Conservation (phyloP, 163 green algal genomes). For the Chlamydomonas reinhardtii region DNA sequence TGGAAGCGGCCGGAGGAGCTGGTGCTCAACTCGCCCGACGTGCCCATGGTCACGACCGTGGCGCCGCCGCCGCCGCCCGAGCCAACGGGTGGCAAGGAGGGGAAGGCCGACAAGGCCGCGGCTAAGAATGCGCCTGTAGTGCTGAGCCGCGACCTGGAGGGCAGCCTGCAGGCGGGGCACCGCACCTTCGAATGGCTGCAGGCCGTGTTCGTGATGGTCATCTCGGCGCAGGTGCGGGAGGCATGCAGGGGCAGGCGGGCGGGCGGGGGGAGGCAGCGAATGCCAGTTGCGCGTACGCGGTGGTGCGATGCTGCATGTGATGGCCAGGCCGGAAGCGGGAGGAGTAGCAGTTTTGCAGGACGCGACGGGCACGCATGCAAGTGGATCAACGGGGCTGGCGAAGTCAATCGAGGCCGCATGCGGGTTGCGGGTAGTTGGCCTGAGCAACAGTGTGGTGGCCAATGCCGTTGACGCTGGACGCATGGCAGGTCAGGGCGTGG, state of each 20-base stretch:
- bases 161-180: conserved; percentile 75
- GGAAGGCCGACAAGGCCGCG: neutral
- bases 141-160: conserved; percentile 63
- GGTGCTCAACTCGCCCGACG: conserved; percentile 67
- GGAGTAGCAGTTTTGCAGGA: too few species aligned
- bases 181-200: conserved; percentile 79
- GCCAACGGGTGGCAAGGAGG: neutral
- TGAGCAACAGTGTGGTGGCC: too few species aligned
- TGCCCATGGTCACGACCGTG: conserved; percentile 64
- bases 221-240: conserved; percentile 52
- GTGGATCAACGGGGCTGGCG: too few species aligned
- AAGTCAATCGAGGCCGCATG: too few species aligned
- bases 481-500: too few species aligned
- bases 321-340: too few species aligned
- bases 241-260: neutral
- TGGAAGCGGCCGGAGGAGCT: conserved; percentile 80
- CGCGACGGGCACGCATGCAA: too few species aligned
- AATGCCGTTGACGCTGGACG: too few species aligned
- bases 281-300: too few species aligned
- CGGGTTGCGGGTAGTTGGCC: too few species aligned
- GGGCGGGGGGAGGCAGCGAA: too few species aligned
- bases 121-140: conserved; percentile 29
- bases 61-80: conserved; percentile 1
- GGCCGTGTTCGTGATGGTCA: conserved; percentile 67
- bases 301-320: too few species aligned